Evolutionary conservation across 2,329 filamentous ascomycete genomes (phyloP), one percentile per base, ranked within the genome.

Genomic region (Rhynchosporium secalis): DNA sequence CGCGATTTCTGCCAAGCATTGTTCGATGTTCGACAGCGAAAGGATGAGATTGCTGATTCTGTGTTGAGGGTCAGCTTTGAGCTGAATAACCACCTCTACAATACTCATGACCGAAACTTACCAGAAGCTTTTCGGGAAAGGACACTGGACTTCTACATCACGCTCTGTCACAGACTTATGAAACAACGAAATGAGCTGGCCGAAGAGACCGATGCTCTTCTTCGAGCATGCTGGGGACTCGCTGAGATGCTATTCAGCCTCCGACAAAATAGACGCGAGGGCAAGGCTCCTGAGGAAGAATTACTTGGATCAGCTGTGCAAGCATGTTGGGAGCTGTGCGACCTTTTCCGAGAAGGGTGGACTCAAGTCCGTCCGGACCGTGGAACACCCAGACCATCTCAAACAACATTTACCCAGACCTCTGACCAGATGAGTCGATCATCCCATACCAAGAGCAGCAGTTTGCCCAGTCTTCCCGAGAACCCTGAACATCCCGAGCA

Each of bases 161-260:
- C 94, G 0, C 76, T 98, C 2, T 97, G 94, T 72, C 94, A 97
- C 75, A 87, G 94, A 45, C 78, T 97, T n/a, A 97, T 97, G 92
- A 97, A 96, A 75, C 92, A 96, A 75, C 85, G 91, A 62, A 89
- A 85, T 58, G 88, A 91, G 33, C 76, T 93, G 2, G 87, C 86
- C 0, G 88, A 90, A 65, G 91, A 96, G 71, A 94, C 91, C 0
- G 92, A 96, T 74, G 87, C 90, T 6, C 81, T 97, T 3, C 81
- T 97, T 3, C 84, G 88, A 60, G 91, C 92, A 28, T 96, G 93
- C 73, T 97, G 94, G 94, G 85, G 88, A 3, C 78, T 98, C 12
- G 92, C 93, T 7, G 93, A 96, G 75, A 96, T 96, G 87, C 83
- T 98, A 0, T 96, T 96, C 76, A 96, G 87, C 73, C 82, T 98